Conservation (phyloP, 2,329 filamentous ascomycete species). For the Ascochyta clinopodiicola region DNA sequence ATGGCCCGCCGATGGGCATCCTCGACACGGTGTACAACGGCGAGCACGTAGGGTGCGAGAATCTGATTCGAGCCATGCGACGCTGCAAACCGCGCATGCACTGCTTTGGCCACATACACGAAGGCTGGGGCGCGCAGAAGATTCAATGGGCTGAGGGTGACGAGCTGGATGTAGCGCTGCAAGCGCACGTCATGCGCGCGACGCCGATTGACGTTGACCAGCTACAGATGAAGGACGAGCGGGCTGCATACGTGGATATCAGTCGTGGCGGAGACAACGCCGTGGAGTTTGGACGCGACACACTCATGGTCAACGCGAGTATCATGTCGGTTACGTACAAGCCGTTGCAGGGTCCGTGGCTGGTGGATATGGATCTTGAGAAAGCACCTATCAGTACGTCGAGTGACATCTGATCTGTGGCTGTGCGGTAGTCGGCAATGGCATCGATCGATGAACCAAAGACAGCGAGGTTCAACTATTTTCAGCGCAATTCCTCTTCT, state of each 20-base stretch:
- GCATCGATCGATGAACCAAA: neutral
- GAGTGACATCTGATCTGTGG: neutral
- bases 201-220: slow-evolving; percentile 27
- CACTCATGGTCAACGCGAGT: slow-evolving; percentile 65
- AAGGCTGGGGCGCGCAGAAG: slow-evolving; percentile 52
- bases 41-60: slow-evolving; percentile 60
- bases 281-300: slow-evolving; percentile 58
- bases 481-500: neutral
- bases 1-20: slow-evolving; percentile 62
- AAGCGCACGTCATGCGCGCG: slow-evolving; percentile 27
- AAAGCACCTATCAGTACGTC: slow-evolving; percentile 7
- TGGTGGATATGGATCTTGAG: slow-evolving; percentile 60
- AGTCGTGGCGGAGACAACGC: slow-evolving; percentile 31
- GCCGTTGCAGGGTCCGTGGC: slow-evolving; percentile 61
- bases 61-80: slow-evolving; percentile 59
- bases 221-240: slow-evolving; percentile 26
- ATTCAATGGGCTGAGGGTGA: slow-evolving; percentile 47
- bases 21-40: slow-evolving; percentile 53
- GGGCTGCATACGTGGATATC: slow-evolving; percentile 41
- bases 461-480: neutral
- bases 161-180: slow-evolving; percentile 24
- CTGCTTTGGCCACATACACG: slow-evolving; percentile 69
- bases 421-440: neutral
- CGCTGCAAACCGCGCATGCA: slow-evolving; percentile 62
- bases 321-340: slow-evolving; percentile 60